Evolutionary conservation across 768 basidiomycete species (phyloP), one percentile per base, ranked within the genome.

Genomic region (Mycena rebaudengoi): DNA sequence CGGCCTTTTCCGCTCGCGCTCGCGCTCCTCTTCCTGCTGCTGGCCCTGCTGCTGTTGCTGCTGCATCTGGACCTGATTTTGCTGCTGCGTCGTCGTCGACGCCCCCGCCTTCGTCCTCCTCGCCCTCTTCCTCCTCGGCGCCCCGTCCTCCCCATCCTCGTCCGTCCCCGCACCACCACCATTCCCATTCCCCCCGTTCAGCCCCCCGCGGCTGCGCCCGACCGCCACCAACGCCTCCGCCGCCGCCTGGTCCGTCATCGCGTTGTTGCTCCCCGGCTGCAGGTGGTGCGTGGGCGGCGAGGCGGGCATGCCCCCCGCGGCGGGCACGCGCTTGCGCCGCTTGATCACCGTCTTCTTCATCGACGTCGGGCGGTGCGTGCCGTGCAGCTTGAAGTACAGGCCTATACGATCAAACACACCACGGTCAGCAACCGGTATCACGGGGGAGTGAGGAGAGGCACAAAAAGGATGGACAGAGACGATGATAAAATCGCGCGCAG

Each of bases 331-430:
- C 79, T 99, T 99, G 68, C 98, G 85, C 32, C 98, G 88, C 81
- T 99, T 99, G 85, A 99, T 99, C 69, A 98, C 95, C 5, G 94
- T 92, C 83, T 99, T 98, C 80, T 98, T 99, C 96, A 99, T 97
- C 65, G 95, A 94, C 67, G 96, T 96, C 37, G 98, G 98, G 35
- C 98, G 89, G 71, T 98, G 96, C 2, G 94, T 94, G 48, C 96
- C 95, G 80, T 99, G 98, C 13, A 99, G 86, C 79, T 99, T 99
- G 85, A 95, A 98, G 81, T 99, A 99, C 10, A 99, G 86, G 58
- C 97, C 97, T 98, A 72, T 54, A 65, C 14, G 54, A 62, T 21
- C 12, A 45, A 12, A 13, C 7, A 39, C 57, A 37, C 35, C 12
- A 21, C 18, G 28, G 44, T 49, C 16, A 39, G 33, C 28, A 28